A percentile compares a stretch with the other conserved stretches of the same genome.
These are phyloP conservation scores for Dactylella cylindrospora DNA, from an alignment of 2,329 filamentous ascomycete species.

Conservation along the genomic window DNA sequence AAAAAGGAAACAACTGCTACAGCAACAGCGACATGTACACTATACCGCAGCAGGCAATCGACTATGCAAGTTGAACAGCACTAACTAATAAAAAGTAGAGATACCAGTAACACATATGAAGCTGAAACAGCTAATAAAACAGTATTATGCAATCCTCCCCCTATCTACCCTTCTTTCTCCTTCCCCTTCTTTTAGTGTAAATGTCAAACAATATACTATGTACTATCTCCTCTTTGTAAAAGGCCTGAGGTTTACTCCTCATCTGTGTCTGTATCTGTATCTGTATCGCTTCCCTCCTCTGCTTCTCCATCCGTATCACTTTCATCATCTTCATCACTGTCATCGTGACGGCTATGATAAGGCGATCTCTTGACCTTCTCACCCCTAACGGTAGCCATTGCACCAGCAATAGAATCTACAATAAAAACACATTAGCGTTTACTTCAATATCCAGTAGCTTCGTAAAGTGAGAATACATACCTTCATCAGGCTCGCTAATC, in stretches of 20 bases:
- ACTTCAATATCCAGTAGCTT: constrained; percentile 13
- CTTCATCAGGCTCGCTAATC: constrained; percentile 96
- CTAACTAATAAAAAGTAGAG: not conserved
- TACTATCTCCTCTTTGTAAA: constrained; percentile 2
- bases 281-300: constrained; percentile 64
- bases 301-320: constrained; percentile 68
- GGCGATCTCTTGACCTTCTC: constrained; percentile 59
- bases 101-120: not conserved
- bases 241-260: constrained; percentile 52
- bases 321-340: constrained; percentile 70
- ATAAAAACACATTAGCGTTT: constrained; percentile 49
- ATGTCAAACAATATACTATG: constrained; percentile 22
- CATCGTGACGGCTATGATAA: constrained; percentile 64
- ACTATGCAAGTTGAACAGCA: too few species aligned
- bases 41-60: too few species aligned
- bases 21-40: too few species aligned
- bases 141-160: constrained; percentile 20
- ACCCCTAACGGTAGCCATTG: constrained; percentile 84
- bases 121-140: constrained; percentile 11
- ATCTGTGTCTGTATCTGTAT: constrained; percentile 67
- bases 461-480: constrained; percentile 60
- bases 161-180: constrained; percentile 13
- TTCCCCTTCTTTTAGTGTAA: constrained; percentile 40
- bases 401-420: constrained; percentile 81
- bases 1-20: too few species aligned